phyloP scores from a whole-genome alignment of 2,329 filamentous ascomycete species.

The Endoconidiophora polonica region DNA sequence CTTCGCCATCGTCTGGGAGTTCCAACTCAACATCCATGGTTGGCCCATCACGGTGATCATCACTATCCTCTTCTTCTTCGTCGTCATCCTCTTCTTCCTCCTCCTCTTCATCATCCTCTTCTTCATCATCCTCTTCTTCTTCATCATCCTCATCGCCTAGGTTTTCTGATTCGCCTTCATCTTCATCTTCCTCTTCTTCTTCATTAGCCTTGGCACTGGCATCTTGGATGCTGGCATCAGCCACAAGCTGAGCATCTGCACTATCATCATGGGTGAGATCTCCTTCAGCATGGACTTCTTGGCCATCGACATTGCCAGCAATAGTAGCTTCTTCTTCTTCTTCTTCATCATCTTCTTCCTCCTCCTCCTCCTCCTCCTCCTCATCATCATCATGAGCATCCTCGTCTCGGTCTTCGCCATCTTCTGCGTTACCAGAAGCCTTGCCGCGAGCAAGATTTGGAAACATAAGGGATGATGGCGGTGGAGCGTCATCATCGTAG shows the following conservation, averaged over 20 bases:
- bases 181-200: slow-evolving; percentile 13
- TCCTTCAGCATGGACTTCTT: neutral
- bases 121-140: slow-evolving; percentile 16
- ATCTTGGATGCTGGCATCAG: too few relatives aligned
- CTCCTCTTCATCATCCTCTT: slow-evolving; percentile 17
- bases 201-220: neutral
- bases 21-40: slow-evolving; percentile 7
- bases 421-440: slow-evolving; percentile 6
- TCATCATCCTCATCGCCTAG: slow-evolving; percentile 14
- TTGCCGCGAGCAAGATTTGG: slow-evolving; percentile 25
- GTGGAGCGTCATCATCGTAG: slow-evolving; percentile 40
- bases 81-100: slow-evolving; percentile 14
- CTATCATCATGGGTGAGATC: neutral
- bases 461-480: slow-evolving; percentile 27
- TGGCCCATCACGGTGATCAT: slow-evolving; percentile 8
- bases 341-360: neutral
- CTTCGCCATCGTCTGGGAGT: slow-evolving; percentile 13
- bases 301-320: neutral
- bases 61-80: slow-evolving; percentile 10
- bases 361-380: neutral
- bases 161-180: slow-evolving; percentile 12
- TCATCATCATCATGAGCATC: neutral
- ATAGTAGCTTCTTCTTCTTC: neutral
- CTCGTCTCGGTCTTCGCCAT: neutral
- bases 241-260: too few relatives aligned